Evolutionary conservation across 1,139 yeast genomes (phyloP), one percentile per base, ranked within the genome.

Genomic region (Williopsis jadinii): DNA sequence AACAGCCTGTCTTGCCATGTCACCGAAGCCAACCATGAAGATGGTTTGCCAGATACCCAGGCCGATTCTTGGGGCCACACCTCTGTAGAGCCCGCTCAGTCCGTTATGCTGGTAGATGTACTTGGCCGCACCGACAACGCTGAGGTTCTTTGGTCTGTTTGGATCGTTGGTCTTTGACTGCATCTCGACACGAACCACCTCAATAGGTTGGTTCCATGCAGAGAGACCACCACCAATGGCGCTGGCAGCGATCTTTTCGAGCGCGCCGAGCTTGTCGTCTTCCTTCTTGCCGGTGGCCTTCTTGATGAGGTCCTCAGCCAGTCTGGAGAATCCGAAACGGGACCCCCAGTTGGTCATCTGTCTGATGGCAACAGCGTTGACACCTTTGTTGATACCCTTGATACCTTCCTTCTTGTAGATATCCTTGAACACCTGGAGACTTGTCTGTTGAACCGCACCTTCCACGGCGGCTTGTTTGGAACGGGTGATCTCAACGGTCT

Each of bases 311-410:
- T 85, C 95, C 69, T 92, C 98, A 26, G 95, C 95, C 59, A 90
- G 74, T 61, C 98, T 78, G 13, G 95, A 76, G 38, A 92, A 73
- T 32, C 97, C 98, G 60, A 90, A 90, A 61, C 98, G 76, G 28
- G 97, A 87, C 41, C 98, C 98, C 98, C 98, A 92, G 67, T 92
- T 92, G 54, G 97, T 90, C 84, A 88, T 84, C 65, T 92, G 98
- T 68, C 98, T 84, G 55, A 92, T 84, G 29, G 98, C 97, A 47
- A 92, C 97, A n/a, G 98, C 98, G 60, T 92, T 92, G 48, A 92
- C 98, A 62, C 98, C 98, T 68, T 84, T 88, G 67, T 92, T 92
- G 60, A 92, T 87, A 55, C 98, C 98, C 55, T 82, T 73, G 45
- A 92, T 77, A 53, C 98, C 98, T 63, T 92, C 97, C 49, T 72